Base-by-base conservation (phyloP, 345 rosid genomes). In the Pistacia vera region DNA sequence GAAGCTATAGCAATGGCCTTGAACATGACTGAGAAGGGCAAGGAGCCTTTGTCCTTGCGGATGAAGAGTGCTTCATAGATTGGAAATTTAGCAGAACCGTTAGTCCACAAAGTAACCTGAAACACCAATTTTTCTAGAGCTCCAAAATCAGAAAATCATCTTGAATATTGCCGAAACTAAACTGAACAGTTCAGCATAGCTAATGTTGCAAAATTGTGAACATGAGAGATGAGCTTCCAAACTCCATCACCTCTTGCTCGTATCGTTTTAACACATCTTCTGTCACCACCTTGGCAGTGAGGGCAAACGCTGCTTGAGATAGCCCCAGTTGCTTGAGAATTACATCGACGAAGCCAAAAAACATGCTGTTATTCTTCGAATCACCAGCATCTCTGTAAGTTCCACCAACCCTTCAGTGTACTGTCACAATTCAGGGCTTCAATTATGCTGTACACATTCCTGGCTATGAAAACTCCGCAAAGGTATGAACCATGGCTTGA, bases 101-200 rank as follows among this genome's bases (percentile, higher is more conserved):
- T 1, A 82, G 6, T 35, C 75, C 86, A 35, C 87, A 75, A 11
- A 81, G 65, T 22, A 73, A 28, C 20, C 60, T 88, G 86, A 28
- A 63, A 59, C 9, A 33, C 0, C 44, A 84, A 17, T 4, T 28
- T 56, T 36, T 72, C 78, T 3, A 30, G 2, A 41, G 12, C 74
- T 65, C 36, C 46, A 11, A 66, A 51, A 33, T 46, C 72, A 20
- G 33, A 51, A 36, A 35, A 70, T 9, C 44, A 18, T 66, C 60
- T 41, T 75, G 20, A 41, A 2, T 14, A 46, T 18, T 41, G 68
- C 81, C 36, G 83, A 75, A 11, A 61, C 66, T 12, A 87, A 67
- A 36, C 84, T 22, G 58, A 82, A 73, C 4, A 85, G 76, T 88
- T 88, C 0, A 88, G 75, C 82, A 85, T 33, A 71, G 86, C 89